These are phyloP conservation scores for Glycine latifolia DNA, from an alignment of 306 rosid species.

Conservation along the genomic window DNA sequence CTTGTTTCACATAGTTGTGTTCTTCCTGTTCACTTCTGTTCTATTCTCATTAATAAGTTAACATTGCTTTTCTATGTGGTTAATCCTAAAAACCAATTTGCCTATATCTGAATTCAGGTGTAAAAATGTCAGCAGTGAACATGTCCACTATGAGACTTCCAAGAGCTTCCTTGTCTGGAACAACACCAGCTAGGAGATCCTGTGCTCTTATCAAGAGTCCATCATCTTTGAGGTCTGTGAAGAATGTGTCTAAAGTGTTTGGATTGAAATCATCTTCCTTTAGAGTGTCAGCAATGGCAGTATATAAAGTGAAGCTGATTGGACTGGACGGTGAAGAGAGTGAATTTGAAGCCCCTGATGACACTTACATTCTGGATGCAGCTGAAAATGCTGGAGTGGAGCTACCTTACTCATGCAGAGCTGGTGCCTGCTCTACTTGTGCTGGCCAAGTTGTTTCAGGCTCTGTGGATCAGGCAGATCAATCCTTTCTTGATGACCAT, in stretches of 20 bases:
- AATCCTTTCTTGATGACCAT: constrained; percentile 65
- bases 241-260: constrained; percentile 56
- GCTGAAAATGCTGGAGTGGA: constrained; percentile 81
- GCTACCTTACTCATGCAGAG: constrained; percentile 81
- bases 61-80: not conserved
- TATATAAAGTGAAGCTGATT: constrained; percentile 68
- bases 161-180: constrained; percentile 46
- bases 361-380: constrained; percentile 67
- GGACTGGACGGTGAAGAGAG: constrained; percentile 68
- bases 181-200: constrained; percentile 40
- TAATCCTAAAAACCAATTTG: constrained; percentile 6
- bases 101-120: constrained; percentile 42
- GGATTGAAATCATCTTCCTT: constrained; percentile 61
- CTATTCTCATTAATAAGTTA: not conserved
- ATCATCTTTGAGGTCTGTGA: constrained; percentile 51
- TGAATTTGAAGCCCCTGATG: constrained; percentile 77
- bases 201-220: constrained; percentile 47
- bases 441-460: constrained; percentile 64
- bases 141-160: constrained; percentile 53
- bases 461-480: constrained; percentile 72
- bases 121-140: constrained; percentile 49
- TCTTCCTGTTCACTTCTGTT: not conserved
- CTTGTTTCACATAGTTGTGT: not conserved
- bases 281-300: constrained; percentile 63
- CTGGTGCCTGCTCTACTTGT: constrained; percentile 87